Evolutionary conservation across 2,329 filamentous ascomycete species (phyloP).

Genomic region (Hypoxylon sp.): DNA sequence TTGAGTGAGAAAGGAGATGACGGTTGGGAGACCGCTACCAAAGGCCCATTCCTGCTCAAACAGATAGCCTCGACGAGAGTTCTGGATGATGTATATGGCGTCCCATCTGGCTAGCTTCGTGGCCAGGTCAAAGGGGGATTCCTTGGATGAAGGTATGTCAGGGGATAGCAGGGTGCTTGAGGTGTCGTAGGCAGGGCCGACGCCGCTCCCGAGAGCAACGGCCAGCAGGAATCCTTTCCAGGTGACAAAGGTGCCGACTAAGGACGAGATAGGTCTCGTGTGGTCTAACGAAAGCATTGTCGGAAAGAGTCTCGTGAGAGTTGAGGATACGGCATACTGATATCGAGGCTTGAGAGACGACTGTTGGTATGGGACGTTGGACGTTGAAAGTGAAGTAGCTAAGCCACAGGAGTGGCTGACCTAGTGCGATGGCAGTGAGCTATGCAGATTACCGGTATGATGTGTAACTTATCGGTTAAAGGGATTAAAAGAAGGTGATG

Average conservation of each 20-base stretch:
- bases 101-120: conserved; percentile 79
- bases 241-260: conserved; percentile 57
- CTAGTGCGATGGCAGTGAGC: no score
- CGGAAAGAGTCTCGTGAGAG: not conserved
- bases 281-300: conserved; percentile 36
- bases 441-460: no score
- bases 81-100: conserved; percentile 75
- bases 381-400: not conserved
- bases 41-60: conserved; percentile 91
- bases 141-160: conserved; percentile 47
- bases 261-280: conserved; percentile 32
- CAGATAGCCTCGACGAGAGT: conserved; percentile 68
- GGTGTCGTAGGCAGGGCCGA: conserved; percentile 78
- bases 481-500: no score
- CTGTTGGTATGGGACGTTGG: no score
- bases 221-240: conserved; percentile 76
- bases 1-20: conserved; percentile 50
- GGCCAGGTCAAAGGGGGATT: conserved; percentile 51
- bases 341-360: not conserved
- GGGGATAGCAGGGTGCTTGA: conserved; percentile 66
- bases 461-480: no score
- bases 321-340: not conserved
- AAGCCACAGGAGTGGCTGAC: not conserved
- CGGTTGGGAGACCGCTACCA: conserved; percentile 58
- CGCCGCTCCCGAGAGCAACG: conserved; percentile 60